These are phyloP conservation scores for Discostella pseudostelligera DNA, from an alignment of 108 stramenopile species.

Conservation along the genomic window DNA sequence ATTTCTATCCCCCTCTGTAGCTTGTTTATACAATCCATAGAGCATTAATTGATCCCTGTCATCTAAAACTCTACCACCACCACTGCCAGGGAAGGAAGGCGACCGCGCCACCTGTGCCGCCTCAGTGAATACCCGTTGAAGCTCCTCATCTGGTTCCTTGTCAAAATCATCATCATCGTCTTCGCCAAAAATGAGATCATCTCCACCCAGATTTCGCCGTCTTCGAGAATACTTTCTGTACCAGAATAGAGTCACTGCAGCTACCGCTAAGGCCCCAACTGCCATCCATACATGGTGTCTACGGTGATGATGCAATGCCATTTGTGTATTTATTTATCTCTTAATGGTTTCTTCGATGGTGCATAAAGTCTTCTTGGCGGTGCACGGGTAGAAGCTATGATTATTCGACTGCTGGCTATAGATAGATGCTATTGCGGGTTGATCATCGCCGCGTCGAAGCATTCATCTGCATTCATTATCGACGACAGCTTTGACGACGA, in stretches of 20 bases:
- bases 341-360: too few relatives aligned
- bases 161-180: conserved; percentile 3
- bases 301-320: not conserved
- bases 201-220: not conserved
- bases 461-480: too few relatives aligned
- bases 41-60: conserved; percentile 72
- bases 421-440: too few relatives aligned
- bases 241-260: conserved; percentile 1
- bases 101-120: conserved; percentile 23
- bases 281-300: conserved; percentile 7
- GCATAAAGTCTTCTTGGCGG: too few relatives aligned
- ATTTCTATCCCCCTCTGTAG: conserved; percentile 66
- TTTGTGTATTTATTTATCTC: too few relatives aligned
- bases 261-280: conserved; percentile 3
- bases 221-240: conserved; percentile 1
- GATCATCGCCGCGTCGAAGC: too few relatives aligned
- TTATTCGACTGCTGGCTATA: too few relatives aligned
- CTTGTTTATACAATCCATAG: conserved; percentile 91
- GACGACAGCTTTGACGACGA: too few relatives aligned
- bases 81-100: too few relatives aligned
- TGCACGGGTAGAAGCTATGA: too few relatives aligned
- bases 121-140: conserved; percentile 29
- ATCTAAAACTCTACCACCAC: conserved; percentile 27
- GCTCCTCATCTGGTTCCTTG: conserved; percentile 17
- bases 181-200: conserved; percentile 6